phyloP scores from a whole-genome alignment of 805 yeast genomes.

The Suhomyces pyralidae region DNA sequence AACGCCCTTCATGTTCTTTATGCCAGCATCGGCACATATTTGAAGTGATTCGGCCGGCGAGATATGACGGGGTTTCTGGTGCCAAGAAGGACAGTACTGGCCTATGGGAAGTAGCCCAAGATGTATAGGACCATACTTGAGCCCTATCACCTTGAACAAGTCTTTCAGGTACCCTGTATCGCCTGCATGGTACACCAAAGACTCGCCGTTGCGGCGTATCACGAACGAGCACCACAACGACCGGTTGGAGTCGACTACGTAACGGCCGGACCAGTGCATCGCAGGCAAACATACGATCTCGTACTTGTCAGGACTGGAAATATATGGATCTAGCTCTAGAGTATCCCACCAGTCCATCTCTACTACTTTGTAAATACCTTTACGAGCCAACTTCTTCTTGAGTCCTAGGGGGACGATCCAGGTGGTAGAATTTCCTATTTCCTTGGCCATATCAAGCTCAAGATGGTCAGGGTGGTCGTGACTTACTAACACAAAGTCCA shows the following conservation, averaged over 20 bases:
- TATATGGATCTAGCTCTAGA: conserved; percentile 34
- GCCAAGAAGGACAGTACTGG: conserved; percentile 94
- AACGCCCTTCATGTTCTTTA: conserved; percentile 72
- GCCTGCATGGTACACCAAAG: conserved; percentile 87
- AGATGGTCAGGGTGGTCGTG: conserved; percentile 97
- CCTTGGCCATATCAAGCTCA: conserved; percentile 57
- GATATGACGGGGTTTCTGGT: conserved; percentile 84
- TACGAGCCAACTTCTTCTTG: conserved; percentile 51
- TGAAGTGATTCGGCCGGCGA: conserved; percentile 74
- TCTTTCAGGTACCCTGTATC: conserved; percentile 88
- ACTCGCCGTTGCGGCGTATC: conserved; percentile 60
- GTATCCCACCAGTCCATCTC: conserved; percentile 95
- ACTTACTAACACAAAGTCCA: conserved; percentile 72
- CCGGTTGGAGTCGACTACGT: conserved; percentile 71
- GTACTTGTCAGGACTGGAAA: conserved; percentile 48
- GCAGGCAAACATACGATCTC: conserved; percentile 90
- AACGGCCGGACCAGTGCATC: conserved; percentile 95
- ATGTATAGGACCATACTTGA: conserved; percentile 52
- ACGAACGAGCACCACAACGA: conserved; percentile 90
- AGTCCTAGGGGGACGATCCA: conserved; percentile 93
- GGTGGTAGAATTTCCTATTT: conserved; percentile 52
- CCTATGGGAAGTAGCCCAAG: conserved; percentile 88
- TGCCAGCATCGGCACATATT: conserved; percentile 61
- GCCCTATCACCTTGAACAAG: conserved; percentile 63
- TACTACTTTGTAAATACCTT: conserved; percentile 58